A percentile compares a stretch with the other conserved stretches of the same genome.
phyloP scores from a whole-genome alignment of 352 stramenopile genomes.

The Globisporangium recalcitrans region DNA sequence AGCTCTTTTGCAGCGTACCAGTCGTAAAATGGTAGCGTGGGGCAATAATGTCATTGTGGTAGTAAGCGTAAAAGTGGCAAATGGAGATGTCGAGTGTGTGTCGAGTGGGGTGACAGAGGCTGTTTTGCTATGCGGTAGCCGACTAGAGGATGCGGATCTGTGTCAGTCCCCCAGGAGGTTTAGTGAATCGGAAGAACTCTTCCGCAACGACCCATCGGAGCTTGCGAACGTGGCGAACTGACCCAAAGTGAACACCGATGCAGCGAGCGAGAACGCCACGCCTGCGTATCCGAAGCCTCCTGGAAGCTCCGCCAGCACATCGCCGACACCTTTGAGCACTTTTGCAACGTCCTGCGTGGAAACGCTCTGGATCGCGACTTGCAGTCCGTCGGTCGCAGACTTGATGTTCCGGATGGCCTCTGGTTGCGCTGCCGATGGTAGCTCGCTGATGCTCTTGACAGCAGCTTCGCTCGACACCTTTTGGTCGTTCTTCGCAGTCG shows the following conservation, averaged over 20 bases:
- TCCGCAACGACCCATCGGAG: too few species aligned
- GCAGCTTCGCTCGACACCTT: constrained; percentile 10
- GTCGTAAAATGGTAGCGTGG: neutral
- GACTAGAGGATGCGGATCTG: too few species aligned
- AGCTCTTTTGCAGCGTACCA: constrained; percentile 15
- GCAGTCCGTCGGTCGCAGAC: constrained; percentile 35
- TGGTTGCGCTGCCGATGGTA: constrained; percentile 1
- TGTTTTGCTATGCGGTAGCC: too few species aligned
- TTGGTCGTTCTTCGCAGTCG: neutral
- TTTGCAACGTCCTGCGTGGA: constrained; percentile 25
- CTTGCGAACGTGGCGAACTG: too few species aligned
- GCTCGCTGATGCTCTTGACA: constrained; percentile 23
- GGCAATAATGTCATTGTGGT: neutral
- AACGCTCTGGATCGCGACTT: constrained; percentile 30
- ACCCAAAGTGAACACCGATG: constrained; percentile 28
- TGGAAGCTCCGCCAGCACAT: constrained; percentile 29
- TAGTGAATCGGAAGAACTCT: too few species aligned
- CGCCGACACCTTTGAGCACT: constrained; percentile 36
- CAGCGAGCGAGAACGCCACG: constrained; percentile 39
- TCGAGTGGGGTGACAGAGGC: too few species aligned
- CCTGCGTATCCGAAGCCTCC: constrained; percentile 31
- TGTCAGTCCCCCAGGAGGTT: too few species aligned
- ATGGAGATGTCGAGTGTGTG: too few species aligned
- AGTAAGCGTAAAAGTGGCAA: neutral
- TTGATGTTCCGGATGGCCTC: constrained; percentile 32